phyloP scores from a whole-genome alignment of 73 alveolate species.

The Paramecium sonneborni region DNA sequence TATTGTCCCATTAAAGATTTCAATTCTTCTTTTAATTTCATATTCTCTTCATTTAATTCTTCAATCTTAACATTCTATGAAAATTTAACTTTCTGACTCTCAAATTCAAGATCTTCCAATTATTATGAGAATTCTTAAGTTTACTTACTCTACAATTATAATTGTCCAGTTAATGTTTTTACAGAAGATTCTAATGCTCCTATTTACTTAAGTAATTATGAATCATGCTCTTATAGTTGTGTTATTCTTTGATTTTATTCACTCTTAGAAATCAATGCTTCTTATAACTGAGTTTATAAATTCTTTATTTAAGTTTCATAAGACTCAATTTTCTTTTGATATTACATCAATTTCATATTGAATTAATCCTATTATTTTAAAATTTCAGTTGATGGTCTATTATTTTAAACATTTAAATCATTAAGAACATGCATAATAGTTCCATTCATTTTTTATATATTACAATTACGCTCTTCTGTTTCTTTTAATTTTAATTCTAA shows the following conservation, averaged over 20 bases:
- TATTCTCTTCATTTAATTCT: constrained; percentile 24
- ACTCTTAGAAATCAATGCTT: neutral
- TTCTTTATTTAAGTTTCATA: neutral
- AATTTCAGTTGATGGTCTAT: constrained; percentile 7
- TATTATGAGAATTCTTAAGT: neutral
- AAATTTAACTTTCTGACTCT: neutral
- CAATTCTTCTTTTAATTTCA: constrained; percentile 10
- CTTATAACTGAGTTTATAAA: neutral
- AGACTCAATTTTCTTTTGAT: neutral
- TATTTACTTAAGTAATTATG: neutral
- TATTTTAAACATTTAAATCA: neutral
- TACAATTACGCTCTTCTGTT: constrained; percentile 32
- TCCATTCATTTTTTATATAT: constrained; percentile 43
- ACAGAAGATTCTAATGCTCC: constrained; percentile 3
- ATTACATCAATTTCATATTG: neutral
- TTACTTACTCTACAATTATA: neutral
- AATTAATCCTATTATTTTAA: neutral
- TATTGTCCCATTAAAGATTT: constrained; percentile 24
- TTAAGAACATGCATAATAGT: constrained; percentile 26
- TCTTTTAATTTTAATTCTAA: constrained; percentile 23
- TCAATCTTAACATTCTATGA: neutral
- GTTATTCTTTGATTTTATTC: neutral
- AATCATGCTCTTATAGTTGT: neutral
- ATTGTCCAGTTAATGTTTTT: constrained; percentile 18
- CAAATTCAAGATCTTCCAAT: constrained; percentile 22